phyloP scores from a whole-genome alignment of 2,329 filamentous ascomycete species.

The Ophiostoma novo-ulmi region DNA sequence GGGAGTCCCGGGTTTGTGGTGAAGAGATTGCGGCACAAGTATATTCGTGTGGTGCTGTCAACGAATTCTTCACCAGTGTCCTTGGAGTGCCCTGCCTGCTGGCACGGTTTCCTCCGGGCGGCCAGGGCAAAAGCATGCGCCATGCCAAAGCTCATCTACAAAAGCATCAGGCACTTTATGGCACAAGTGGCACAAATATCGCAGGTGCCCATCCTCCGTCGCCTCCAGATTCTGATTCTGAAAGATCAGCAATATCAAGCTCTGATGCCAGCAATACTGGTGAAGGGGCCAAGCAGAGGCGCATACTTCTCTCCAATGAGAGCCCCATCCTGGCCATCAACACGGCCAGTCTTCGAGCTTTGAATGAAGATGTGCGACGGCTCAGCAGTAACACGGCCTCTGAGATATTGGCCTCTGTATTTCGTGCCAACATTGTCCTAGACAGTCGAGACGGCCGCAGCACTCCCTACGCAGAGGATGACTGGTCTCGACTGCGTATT shows the following conservation, averaged over 20 bases:
- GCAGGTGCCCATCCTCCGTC: constrained; percentile 43
- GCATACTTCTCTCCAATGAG: constrained; percentile 84
- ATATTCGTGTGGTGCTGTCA: constrained; percentile 63
- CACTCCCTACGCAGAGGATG: constrained; percentile 69
- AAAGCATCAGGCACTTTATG: constrained; percentile 44
- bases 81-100: constrained; percentile 77
- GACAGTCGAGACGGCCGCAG: constrained; percentile 33
- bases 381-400: constrained; percentile 44
- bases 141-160: constrained; percentile 68
- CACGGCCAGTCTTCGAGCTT: constrained; percentile 66
- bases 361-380: constrained; percentile 67
- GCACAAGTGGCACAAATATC: constrained; percentile 31
- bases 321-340: constrained; percentile 86
- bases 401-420: constrained; percentile 55
- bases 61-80: constrained; percentile 69
- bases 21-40: constrained; percentile 66
- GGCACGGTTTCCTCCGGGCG: constrained; percentile 72
- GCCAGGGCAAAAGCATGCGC: constrained; percentile 54
- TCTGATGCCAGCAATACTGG: background rate
- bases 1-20: constrained; percentile 71
- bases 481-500: constrained; percentile 65
- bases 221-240: constrained; percentile 54
- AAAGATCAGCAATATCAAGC: constrained; percentile 30
- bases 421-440: constrained; percentile 84
- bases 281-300: constrained; percentile 34